Evolutionary conservation across 1,284 basidiomycete species (phyloP).

Genomic region (Irpex sp.): DNA sequence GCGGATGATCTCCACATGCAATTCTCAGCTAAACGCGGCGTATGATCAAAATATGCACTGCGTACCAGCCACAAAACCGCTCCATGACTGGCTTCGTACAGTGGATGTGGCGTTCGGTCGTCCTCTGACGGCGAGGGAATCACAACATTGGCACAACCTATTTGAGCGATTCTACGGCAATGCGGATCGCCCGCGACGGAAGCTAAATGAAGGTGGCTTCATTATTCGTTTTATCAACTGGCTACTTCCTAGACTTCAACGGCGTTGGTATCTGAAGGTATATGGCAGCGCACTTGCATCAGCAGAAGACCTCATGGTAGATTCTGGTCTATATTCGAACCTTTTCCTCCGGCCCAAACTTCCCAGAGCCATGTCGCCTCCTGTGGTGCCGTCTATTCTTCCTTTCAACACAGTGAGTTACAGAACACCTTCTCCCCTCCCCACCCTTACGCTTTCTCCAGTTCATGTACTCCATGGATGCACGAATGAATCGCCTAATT

Average conservation of each 20-base stretch:
- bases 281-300: constrained; percentile 31
- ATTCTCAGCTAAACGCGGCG: constrained; percentile 42
- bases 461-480: constrained; percentile 38
- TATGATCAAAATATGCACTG: constrained; percentile 37
- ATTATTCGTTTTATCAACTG: constrained; percentile 52
- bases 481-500: constrained; percentile 51
- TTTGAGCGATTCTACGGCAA: constrained; percentile 35
- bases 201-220: constrained; percentile 47
- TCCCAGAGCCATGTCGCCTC: constrained; percentile 36
- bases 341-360: constrained; percentile 21
- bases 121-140: constrained; percentile 26
- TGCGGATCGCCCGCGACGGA: constrained; percentile 23
- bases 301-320: constrained; percentile 10
- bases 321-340: constrained; percentile 8
- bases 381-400: constrained; percentile 48
- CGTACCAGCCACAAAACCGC: constrained; percentile 29
- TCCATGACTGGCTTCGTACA: constrained; percentile 44
- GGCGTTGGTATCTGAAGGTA: constrained; percentile 44
- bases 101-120: constrained; percentile 31
- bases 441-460: constrained; percentile 39
- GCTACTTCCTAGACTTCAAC: constrained; percentile 45
- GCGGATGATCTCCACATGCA: constrained; percentile 42
- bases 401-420: constrained; percentile 52
- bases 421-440: neutral
- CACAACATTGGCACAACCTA: constrained; percentile 34